phyloP scores from a whole-genome alignment of 192 early-diverging fungal genomes.

The Entophlyctis helioformis region DNA sequence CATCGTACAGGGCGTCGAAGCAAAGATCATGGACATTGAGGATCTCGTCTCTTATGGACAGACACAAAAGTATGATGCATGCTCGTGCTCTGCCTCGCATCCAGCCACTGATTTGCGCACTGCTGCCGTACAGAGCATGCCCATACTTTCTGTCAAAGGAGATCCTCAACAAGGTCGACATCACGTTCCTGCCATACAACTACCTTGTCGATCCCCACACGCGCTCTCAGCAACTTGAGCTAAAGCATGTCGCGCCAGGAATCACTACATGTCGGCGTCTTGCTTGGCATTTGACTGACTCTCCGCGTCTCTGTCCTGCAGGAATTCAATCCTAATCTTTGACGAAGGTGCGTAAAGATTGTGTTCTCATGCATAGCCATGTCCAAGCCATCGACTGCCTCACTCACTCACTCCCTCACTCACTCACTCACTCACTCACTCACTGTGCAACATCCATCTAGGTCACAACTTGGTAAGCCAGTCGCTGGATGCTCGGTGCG shows the following conservation, averaged over 20 bases:
- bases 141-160: slow-evolving; percentile 44
- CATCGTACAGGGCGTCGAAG: no score
- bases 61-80: slow-evolving; percentile 15
- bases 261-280: no score
- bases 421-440: no score
- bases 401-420: no score
- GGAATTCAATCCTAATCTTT: slow-evolving; percentile 44
- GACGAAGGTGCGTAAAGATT: slow-evolving; percentile 44
- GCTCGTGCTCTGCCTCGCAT: background rate
- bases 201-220: slow-evolving; percentile 52
- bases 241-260: no score
- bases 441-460: no score
- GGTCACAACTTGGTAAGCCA: no score
- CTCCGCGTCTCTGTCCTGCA: background rate
- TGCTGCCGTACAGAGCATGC: slow-evolving; percentile 25
- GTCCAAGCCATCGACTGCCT: no score
- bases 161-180: slow-evolving; percentile 26
- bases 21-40: slow-evolving; percentile 40
- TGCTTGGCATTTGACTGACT: background rate
- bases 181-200: slow-evolving; percentile 54
- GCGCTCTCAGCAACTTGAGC: no score
- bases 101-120: background rate
- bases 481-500: no score
- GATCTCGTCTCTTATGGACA: slow-evolving; percentile 31
- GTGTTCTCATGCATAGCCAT: no score